A percentile compares a stretch with the other conserved stretches of the same genome.
Conservation (phyloP, 805 yeast genomes). For the Starmerella roubikii region DNA sequence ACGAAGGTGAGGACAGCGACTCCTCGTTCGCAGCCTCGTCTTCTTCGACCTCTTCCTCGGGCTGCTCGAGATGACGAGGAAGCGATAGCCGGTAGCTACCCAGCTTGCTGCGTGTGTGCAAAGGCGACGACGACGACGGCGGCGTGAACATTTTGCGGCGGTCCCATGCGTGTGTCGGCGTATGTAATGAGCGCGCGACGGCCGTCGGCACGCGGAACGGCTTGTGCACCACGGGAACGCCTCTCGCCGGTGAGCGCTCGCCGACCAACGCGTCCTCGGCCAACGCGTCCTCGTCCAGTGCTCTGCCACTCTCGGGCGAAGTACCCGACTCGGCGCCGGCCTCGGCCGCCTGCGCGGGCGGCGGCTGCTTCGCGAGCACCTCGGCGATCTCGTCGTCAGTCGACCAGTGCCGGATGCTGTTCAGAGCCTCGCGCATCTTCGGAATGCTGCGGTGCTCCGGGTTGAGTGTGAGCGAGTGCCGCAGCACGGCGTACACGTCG, state of each 20-base stretch:
- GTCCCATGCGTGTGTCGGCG: conserved; percentile 18
- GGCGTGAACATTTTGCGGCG: conserved; percentile 21
- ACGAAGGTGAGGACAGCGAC: conserved; percentile 1
- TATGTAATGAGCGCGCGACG: conserved; percentile 16
- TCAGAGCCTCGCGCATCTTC: conserved; percentile 47
- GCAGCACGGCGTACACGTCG: conserved; percentile 72
- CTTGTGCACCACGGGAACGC: conserved; percentile 17
- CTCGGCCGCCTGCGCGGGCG: conserved; percentile 1
- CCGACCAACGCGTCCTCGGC: background rate
- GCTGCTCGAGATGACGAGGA: conserved; percentile 14
- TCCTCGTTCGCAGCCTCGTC: conserved; percentile 6
- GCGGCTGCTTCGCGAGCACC: conserved; percentile 8
- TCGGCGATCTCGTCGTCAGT: conserved; percentile 60
- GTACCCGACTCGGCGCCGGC: background rate
- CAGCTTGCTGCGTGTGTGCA: background rate
- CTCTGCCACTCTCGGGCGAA: too few relatives aligned
- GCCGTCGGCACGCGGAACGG: conserved; percentile 22
- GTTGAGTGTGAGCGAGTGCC: conserved; percentile 67
- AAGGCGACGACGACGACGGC: conserved; percentile 8
- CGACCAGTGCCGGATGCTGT: conserved; percentile 53
- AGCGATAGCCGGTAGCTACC: conserved; percentile 6
- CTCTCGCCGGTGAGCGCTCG: conserved; percentile 6
- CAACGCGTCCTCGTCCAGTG: background rate
- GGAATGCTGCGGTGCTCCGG: conserved; percentile 68
- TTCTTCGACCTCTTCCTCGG: conserved; percentile 8